Evolutionary conservation across 176 grass and related monocot species (phyloP).

Genomic region (Melocanna baccifera): DNA sequence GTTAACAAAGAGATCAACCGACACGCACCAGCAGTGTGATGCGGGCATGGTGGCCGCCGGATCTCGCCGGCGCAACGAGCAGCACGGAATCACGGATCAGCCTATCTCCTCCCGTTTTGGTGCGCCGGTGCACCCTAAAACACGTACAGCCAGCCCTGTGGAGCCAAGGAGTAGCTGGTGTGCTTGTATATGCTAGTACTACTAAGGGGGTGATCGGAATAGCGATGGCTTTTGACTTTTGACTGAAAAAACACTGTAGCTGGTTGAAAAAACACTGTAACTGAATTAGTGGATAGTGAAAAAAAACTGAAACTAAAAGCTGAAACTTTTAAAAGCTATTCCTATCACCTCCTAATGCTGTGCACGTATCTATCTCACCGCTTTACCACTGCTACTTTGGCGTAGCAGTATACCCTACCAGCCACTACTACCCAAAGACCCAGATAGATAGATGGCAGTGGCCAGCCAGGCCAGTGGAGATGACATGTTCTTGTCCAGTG

Average conservation of each 20-base stretch:
- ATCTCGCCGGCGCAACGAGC: conserved; percentile 38
- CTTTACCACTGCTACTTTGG: neutral
- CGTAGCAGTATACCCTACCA: conserved; percentile 30
- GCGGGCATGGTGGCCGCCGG: conserved; percentile 32
- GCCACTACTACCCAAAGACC: conserved; percentile 18
- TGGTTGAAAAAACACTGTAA: no score
- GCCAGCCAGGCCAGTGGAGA: conserved; percentile 30
- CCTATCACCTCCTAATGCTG: no score
- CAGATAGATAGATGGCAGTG: neutral
- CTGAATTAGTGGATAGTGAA: no score
- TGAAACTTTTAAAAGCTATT: no score
- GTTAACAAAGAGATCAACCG: neutral
- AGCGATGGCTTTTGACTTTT: no score
- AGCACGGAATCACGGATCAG: conserved; percentile 23
- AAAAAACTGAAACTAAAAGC: no score
- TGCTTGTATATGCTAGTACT: neutral
- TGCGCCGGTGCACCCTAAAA: conserved; percentile 42
- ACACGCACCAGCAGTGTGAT: conserved; percentile 22
- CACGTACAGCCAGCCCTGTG: conserved; percentile 32
- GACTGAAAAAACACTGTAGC: no score
- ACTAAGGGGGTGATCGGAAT: no score
- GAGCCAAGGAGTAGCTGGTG: conserved; percentile 28
- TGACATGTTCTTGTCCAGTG: conserved; percentile 47
- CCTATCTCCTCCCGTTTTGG: conserved; percentile 27
- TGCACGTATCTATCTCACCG: neutral